These are phyloP conservation scores for Ampelomyces quisqualis DNA, from an alignment of 2,329 filamentous ascomycete genomes.

Conservation along the genomic window DNA sequence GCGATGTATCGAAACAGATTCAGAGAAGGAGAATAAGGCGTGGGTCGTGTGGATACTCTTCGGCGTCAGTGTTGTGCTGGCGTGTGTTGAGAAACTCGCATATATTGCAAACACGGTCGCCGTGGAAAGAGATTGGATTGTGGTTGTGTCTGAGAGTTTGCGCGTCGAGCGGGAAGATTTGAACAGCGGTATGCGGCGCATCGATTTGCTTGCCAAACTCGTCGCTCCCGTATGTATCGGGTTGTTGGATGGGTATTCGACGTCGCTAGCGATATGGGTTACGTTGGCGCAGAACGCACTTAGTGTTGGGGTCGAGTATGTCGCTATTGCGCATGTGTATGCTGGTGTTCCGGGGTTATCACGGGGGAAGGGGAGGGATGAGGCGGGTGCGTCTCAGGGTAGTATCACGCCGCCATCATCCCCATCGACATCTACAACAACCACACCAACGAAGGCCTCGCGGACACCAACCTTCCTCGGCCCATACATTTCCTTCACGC, in stretches of 20 bases:
- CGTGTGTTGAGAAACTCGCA: constrained; percentile 68
- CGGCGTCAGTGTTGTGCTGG: constrained; percentile 52
- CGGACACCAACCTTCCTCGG: constrained; percentile 11
- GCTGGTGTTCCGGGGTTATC: constrained; percentile 35
- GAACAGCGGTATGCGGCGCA: constrained; percentile 61
- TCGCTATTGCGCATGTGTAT: constrained; percentile 52
- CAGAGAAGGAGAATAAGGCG: too few species aligned
- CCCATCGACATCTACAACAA: constrained; percentile 6
- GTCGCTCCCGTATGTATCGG: constrained; percentile 56
- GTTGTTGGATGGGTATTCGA: constrained; percentile 52
- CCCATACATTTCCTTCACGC: constrained; percentile 49
- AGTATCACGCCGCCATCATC: constrained; percentile 10
- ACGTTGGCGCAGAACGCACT: constrained; percentile 53
- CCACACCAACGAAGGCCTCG: constrained; percentile 3
- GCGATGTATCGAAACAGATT: constrained; percentile 7
- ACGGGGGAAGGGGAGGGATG: constrained; percentile 10
- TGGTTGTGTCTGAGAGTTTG: constrained; percentile 51
- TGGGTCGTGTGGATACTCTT: too few species aligned
- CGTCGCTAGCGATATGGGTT: constrained; percentile 51
- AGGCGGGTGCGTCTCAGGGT: neutral
- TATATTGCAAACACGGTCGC: constrained; percentile 66
- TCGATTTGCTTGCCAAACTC: constrained; percentile 61
- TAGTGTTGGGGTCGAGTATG: constrained; percentile 56
- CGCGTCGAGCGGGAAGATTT: constrained; percentile 42
- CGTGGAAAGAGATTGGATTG: constrained; percentile 70